Evolutionary conservation across 495 filamentous ascomycete species (phyloP), one percentile per base, ranked within the genome.

Genomic region (Aspergillus indologenus): DNA sequence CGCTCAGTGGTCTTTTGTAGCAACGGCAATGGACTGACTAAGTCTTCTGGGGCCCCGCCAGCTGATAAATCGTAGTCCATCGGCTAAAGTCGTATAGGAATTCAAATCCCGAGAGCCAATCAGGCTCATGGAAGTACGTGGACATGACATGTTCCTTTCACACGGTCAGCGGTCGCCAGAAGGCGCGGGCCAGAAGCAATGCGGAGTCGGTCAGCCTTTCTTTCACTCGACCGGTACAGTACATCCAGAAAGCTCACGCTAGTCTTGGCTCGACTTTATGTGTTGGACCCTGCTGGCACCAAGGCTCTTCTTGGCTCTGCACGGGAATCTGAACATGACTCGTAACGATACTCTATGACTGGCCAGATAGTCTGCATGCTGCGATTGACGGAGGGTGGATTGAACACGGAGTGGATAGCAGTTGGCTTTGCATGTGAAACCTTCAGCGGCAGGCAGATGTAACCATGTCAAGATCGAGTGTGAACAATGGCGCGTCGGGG

Each of bases 81-180:
- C 34, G 34, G 34, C 34, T 40, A 40, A 40, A 40, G 34, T 40
- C 34, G 34, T 40, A 40, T 40, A 40, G 56, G 56, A 45, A 22
- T 45, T 17, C 26, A 3, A 18, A 58, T 52, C 7, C 42, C 24
- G 44, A 48, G 34, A 15, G 17, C 45, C 31, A 43, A 48, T 47
- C 19, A 58, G 5, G 23, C 47, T 14, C 21, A 23, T 21, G 11
- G 8, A 29, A 47, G 18, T 45, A 19, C 24, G 29, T 22, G 31
- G 31, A 45, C 18, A 45, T 54, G 43, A 47, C 24, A 49, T 42
- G n/a, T 45, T 20, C 47, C 19, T 12, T 22, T n/a, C 18, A 44
- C 7, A 52, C 9, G 24, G 29, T n/a, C 29, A 14, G 12, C 23
- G 20, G 20, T 17, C 48, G 2, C n/a, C n/a, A 15, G 12, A 50